A percentile compares a stretch with the other conserved stretches of the same genome.
phyloP scores from a whole-genome alignment of 2,329 filamentous ascomycete species.

The Cordyceps farinosa region DNA sequence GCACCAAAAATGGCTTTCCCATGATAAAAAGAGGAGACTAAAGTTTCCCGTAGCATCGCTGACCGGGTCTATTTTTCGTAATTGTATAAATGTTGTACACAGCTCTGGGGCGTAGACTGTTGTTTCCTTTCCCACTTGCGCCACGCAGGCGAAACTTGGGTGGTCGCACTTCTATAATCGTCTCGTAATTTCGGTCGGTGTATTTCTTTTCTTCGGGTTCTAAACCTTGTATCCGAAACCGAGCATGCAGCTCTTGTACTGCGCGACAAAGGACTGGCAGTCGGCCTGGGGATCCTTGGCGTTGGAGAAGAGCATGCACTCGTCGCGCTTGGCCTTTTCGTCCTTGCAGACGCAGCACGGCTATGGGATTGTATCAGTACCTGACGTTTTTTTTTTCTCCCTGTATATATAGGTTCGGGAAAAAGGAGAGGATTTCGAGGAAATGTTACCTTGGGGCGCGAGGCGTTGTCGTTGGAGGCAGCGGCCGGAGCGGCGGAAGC shows the following conservation, averaged over 20 bases:
- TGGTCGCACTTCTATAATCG: neutral
- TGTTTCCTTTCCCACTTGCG: neutral
- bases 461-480: constrained; percentile 10
- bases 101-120: constrained; percentile 2
- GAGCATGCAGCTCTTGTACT: constrained; percentile 89
- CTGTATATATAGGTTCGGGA: no score
- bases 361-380: constrained; percentile 41
- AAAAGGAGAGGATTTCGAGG: neutral
- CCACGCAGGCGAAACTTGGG: neutral
- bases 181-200: neutral
- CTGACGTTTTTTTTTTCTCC: no score
- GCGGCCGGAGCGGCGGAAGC: constrained; percentile 18
- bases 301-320: constrained; percentile 98
- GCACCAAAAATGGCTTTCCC: neutral
- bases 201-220: constrained; percentile 22
- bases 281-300: constrained; percentile 77
- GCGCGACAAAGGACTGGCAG: constrained; percentile 76
- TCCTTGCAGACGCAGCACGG: constrained; percentile 98
- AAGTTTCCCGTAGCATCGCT: neutral
- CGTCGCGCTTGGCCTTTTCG: constrained; percentile 87
- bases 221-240: constrained; percentile 81
- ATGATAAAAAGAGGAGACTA: constrained; percentile 2
- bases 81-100: constrained; percentile 27
- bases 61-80: neutral
- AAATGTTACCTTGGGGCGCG: constrained; percentile 19